Percentiles rank a stretch among this genome's conserved stretches.
Evolutionary conservation across 2,329 filamentous ascomycete species (phyloP).

Genomic region (Penicillium oxalicum): DNA sequence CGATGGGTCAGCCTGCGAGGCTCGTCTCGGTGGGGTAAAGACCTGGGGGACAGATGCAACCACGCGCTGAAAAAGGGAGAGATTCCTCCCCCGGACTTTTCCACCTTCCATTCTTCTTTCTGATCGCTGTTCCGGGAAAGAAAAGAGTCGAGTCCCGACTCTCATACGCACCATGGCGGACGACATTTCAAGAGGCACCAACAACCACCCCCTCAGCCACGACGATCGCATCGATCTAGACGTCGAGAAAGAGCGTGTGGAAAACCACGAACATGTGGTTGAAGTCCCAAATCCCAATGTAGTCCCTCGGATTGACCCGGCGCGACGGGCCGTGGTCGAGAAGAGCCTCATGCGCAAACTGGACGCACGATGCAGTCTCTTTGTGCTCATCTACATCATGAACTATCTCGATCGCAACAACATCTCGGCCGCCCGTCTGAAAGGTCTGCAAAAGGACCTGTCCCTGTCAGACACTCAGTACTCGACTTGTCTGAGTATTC

Average conservation of each 20-base stretch:
- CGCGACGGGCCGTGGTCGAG: conserved; percentile 18
- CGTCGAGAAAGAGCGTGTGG: conserved; percentile 14
- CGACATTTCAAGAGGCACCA: conserved; percentile 14
- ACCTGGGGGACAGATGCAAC: too few relatives aligned
- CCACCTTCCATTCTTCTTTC: too few relatives aligned
- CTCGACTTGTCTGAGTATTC: conserved; percentile 39
- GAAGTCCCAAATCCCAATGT: conserved; percentile 4
- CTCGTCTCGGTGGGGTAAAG: too few relatives aligned
- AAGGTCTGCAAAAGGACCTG: conserved; percentile 36
- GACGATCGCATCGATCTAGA: conserved; percentile 12
- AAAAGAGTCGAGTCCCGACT: too few relatives aligned
- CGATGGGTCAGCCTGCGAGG: too few relatives aligned
- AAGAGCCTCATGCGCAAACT: conserved; percentile 25
- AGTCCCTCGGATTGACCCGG: conserved; percentile 17
- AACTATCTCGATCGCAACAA: conserved; percentile 41
- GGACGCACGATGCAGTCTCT: conserved; percentile 22
- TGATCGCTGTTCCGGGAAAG: too few relatives aligned
- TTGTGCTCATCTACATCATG: conserved; percentile 25
- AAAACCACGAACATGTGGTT: conserved; percentile 18
- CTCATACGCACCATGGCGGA: conserved; percentile 13
- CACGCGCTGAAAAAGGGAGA: too few relatives aligned
- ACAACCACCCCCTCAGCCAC: not conserved
- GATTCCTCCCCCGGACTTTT: not conserved
- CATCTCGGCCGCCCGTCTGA: conserved; percentile 36
- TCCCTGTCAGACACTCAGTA: conserved; percentile 34